Evolutionary conservation across 495 filamentous ascomycete genomes (phyloP).

Genomic region (Evernia prunastri): DNA sequence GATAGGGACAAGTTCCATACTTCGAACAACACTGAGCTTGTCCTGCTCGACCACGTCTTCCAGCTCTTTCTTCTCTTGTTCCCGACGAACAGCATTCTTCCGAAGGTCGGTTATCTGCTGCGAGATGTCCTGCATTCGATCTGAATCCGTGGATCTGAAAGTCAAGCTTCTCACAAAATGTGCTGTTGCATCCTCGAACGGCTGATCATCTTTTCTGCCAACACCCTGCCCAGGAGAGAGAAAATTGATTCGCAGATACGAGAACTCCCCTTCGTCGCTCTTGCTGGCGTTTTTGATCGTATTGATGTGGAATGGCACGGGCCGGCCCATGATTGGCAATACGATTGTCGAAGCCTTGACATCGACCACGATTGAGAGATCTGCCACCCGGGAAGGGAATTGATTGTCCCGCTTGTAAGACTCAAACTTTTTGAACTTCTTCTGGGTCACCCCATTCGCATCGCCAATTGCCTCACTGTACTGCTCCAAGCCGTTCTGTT

Average conservation of each 20-base stretch:
- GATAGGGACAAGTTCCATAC: slow-evolving; percentile 40
- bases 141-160: slow-evolving; percentile 80
- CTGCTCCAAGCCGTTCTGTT: slow-evolving; percentile 73
- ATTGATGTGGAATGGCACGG: slow-evolving; percentile 97
- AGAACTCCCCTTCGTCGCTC: slow-evolving; percentile 88
- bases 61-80: slow-evolving; percentile 99
- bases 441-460: slow-evolving; percentile 83
- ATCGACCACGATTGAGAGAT: slow-evolving; percentile 84
- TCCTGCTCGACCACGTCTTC: slow-evolving; percentile 99
- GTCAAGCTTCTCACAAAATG: slow-evolving; percentile 95
- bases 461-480: slow-evolving; percentile 75
- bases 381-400: slow-evolving; percentile 72
- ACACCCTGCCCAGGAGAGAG: slow-evolving; percentile 96
- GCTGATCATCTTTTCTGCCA: slow-evolving; percentile 94
- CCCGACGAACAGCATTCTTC: slow-evolving; percentile 78
- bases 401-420: slow-evolving; percentile 99
- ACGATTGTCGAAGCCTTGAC: slow-evolving; percentile 82
- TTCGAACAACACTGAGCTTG: slow-evolving; percentile 85
- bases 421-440: slow-evolving; percentile 97
- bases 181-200: slow-evolving; percentile 91
- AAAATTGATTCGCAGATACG: slow-evolving; percentile 94
- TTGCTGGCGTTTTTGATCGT: slow-evolving; percentile 98
- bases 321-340: slow-evolving; percentile 93
- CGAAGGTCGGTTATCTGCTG: slow-evolving; percentile 89
- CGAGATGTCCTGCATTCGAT: slow-evolving; percentile 80